Evolutionary conservation across 1,284 basidiomycete species (phyloP).

Genomic region (Papiliotrema fonsecae): DNA sequence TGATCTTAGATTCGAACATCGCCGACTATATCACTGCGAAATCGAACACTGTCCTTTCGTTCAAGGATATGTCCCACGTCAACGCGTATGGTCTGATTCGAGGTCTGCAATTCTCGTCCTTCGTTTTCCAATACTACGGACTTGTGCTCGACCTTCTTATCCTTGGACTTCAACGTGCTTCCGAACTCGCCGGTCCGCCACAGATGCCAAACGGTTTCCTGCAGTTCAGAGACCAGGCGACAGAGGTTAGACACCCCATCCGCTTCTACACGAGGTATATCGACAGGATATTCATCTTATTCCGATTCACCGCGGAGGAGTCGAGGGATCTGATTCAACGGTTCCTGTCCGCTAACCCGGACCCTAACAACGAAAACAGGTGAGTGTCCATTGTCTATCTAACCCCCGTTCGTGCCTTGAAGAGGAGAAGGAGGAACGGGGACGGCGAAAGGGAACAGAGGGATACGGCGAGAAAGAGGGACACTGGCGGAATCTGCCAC

Average conservation of each 20-base stretch:
- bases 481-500: neutral
- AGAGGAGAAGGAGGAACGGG: neutral
- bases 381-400: neutral
- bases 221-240: constrained; percentile 86
- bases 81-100: constrained; percentile 69
- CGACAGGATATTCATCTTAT: constrained; percentile 87
- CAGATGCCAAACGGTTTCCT: constrained; percentile 94
- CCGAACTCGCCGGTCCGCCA: constrained; percentile 94
- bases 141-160: constrained; percentile 86
- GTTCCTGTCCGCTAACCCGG: constrained; percentile 92
- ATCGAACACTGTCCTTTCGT: constrained; percentile 90
- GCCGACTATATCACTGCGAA: constrained; percentile 97
- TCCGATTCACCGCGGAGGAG: constrained; percentile 98
- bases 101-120: constrained; percentile 90
- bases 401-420: neutral
- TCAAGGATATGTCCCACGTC: constrained; percentile 65
- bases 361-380: constrained; percentile 94
- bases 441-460: neutral
- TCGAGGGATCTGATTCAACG: constrained; percentile 96
- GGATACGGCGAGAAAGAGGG: neutral
- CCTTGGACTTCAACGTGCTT: constrained; percentile 86
- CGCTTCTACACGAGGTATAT: constrained; percentile 93
- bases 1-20: constrained; percentile 94
- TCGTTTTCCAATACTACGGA: constrained; percentile 96
- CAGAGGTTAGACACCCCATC: constrained; percentile 90